Conservation (phyloP, 768 basidiomycete genomes). For the Kwoniella botswanensis region DNA sequence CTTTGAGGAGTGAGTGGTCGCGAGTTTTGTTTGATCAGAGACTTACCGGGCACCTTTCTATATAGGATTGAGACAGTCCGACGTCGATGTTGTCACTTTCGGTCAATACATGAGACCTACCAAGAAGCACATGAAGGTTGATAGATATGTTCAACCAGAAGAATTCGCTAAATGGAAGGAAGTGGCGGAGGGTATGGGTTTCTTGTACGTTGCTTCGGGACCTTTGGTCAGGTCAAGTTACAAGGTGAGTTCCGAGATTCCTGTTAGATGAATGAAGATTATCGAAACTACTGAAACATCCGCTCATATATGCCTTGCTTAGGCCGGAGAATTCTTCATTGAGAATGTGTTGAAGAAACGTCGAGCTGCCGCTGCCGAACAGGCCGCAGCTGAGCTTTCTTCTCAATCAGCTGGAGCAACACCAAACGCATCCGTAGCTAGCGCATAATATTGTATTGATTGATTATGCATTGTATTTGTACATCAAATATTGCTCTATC, state of each 20-base stretch:
- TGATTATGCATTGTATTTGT: conserved; percentile 17
- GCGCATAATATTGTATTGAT: not conserved
- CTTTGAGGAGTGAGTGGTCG: conserved; percentile 72
- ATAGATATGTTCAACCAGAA: conserved; percentile 89
- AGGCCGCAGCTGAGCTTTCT: conserved; percentile 42
- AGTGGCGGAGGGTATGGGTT: conserved; percentile 89
- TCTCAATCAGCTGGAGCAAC: conserved; percentile 3
- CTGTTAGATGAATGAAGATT: not conserved
- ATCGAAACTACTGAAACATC: no score
- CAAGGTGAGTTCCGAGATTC: conserved; percentile 69
- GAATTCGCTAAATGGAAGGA: conserved; percentile 92
- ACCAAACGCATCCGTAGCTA: not conserved
- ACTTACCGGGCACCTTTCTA: not conserved
- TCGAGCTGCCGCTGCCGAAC: conserved; percentile 40
- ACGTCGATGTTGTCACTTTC: conserved; percentile 97
- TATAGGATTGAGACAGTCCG: conserved; percentile 79
- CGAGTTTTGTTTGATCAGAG: no score
- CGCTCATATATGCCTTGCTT: no score
- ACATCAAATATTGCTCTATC: not conserved
- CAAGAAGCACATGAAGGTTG: conserved; percentile 98
- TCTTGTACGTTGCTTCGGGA: conserved; percentile 95
- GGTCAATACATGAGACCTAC: conserved; percentile 99
- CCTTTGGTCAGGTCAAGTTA: conserved; percentile 95
- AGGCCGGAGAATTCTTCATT: conserved; percentile 97
- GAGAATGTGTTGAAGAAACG: conserved; percentile 71